These are phyloP conservation scores for Blastobotrys capitulatus DNA, from an alignment of 1,139 yeast species.

Conservation along the genomic window DNA sequence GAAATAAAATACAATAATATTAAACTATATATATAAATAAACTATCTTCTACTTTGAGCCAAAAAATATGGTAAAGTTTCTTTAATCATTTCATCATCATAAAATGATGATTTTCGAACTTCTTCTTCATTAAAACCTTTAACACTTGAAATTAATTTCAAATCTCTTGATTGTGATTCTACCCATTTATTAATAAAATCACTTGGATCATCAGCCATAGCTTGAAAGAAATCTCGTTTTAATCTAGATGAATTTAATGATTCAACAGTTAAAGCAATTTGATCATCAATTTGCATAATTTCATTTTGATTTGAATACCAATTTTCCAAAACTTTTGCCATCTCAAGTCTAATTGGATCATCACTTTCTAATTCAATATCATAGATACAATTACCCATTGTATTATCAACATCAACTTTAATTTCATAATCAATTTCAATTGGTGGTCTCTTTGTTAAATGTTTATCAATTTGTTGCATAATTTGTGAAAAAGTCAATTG, in stretches of 20 bases:
- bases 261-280: constrained; percentile 57
- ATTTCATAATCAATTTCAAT: constrained; percentile 68
- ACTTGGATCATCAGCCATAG: constrained; percentile 71
- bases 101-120: constrained; percentile 78
- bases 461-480: constrained; percentile 61
- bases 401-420: constrained; percentile 67
- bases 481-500: constrained; percentile 60
- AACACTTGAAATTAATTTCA: constrained; percentile 75
- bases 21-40: too few species aligned
- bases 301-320: constrained; percentile 46
- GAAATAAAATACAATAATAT: too few species aligned
- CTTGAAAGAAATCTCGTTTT: constrained; percentile 67
- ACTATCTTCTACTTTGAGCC: constrained; percentile 6
- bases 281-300: constrained; percentile 53
- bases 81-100: constrained; percentile 66
- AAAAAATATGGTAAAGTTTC: constrained; percentile 68
- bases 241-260: constrained; percentile 59
- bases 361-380: constrained; percentile 67
- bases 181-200: constrained; percentile 68
- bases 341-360: constrained; percentile 47
- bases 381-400: constrained; percentile 72
- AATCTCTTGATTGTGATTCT: constrained; percentile 67
- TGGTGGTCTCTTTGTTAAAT: constrained; percentile 70
- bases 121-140: constrained; percentile 87
- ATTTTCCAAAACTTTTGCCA: constrained; percentile 37